Evolutionary conservation across 2,329 filamentous ascomycete species (phyloP), one percentile per base, ranked within the genome.

Genomic region (Clarireedia sp.): DNA sequence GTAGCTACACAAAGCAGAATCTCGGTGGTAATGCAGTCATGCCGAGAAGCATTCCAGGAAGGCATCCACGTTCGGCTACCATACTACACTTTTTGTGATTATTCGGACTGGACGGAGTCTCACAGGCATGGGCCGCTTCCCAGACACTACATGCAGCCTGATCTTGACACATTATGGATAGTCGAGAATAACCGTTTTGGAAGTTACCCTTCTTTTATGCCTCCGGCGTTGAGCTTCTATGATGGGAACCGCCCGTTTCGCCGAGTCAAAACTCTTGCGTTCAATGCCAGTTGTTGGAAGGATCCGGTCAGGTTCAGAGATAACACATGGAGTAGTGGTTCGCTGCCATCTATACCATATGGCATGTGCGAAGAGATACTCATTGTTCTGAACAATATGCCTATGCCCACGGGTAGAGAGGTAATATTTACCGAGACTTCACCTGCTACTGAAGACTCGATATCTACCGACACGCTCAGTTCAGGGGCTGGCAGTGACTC

Each of bases 71-170:
- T 52, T 14, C 14, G 24, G 9, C 45, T 52, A 36, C 23, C 41
- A 26, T 23, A 52, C 44, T 52, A 24, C 26, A 46, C 41, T 5
- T 24, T 46, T 16, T 45, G 41, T 7, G 29, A 52, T 7, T 45
- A 52, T 19, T 40, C 37, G 16, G 17, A 41, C 2, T 8, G 38
- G 16, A n/a, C 7, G 12, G 29, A 5, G 2, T 51, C 19, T 3
- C 16, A 37, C 19, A 24, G 2, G 7, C 50, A 44, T 9, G 41
- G 24, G 17, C 16, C n/a, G 5, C 50, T 52, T 24, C 50, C 50
- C 12, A 52, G 36, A 7, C 41, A 52, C 14, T 52, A 52, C 8
- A 52, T 52, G 50, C 33, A 52, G 16, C 41, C 41, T n/a, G 19
- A 52, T 19, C 14, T 43, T 7, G 50, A 52, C 23, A 46, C 36